Conservation (phyloP, 2,329 filamentous ascomycete species). For the Aspergillus aculeatus region DNA sequence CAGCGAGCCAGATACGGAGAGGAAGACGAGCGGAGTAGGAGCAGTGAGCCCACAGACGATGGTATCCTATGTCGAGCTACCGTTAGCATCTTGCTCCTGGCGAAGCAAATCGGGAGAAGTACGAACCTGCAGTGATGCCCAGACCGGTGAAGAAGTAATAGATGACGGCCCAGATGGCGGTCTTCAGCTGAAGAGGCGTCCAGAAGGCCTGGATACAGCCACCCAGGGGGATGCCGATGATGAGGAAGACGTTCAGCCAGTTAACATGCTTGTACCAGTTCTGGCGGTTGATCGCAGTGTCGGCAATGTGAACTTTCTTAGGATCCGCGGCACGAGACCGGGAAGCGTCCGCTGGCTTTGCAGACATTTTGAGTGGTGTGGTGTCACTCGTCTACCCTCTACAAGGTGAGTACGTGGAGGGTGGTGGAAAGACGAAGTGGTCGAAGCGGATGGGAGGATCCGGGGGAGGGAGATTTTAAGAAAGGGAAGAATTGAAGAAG, state of each 20-base stretch:
- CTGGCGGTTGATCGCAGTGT: conserved; percentile 71
- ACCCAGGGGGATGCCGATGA: conserved; percentile 71
- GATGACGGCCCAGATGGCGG: conserved; percentile 67
- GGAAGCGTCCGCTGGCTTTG: conserved; percentile 32
- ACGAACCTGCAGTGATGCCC: conserved; percentile 72
- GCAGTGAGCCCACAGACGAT: conserved; percentile 82
- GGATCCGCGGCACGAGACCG: conserved; percentile 39
- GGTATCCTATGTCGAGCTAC: conserved; percentile 56
- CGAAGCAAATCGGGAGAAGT: conserved; percentile 9
- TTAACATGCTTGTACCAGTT: conserved; percentile 95
- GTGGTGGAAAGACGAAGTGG: background rate
- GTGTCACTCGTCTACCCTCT: background rate
- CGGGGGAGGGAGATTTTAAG: conserved; percentile 6
- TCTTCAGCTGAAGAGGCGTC: conserved; percentile 72
- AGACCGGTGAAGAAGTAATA: conserved; percentile 85
- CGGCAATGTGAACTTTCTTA: conserved; percentile 82
- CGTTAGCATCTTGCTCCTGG: conserved; percentile 3
- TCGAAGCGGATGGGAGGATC: background rate
- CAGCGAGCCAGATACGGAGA: conserved; percentile 78
- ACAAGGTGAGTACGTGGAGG: background rate
- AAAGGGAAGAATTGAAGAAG: conserved; percentile 5
- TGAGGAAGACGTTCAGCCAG: conserved; percentile 85
- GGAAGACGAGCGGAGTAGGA: conserved; percentile 76
- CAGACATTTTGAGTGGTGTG: conserved; percentile 32
- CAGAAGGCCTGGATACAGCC: conserved; percentile 74